Conservation (phyloP, 2,329 filamentous ascomycete genomes). For the Trichoderma atrobrunneum region DNA sequence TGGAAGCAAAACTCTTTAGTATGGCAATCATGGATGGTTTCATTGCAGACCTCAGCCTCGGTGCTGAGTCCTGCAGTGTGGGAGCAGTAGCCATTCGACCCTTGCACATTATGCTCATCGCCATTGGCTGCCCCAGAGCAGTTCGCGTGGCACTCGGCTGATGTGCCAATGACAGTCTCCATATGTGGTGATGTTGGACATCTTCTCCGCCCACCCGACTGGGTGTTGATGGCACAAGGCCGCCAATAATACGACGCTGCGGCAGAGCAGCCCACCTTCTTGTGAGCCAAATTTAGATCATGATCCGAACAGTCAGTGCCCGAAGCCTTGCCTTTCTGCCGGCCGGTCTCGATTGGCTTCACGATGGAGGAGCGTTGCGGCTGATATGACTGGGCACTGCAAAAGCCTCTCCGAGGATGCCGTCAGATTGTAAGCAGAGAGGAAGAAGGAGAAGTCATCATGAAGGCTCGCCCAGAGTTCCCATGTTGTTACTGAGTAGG, state of each 20-base stretch:
- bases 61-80: constrained; percentile 16
- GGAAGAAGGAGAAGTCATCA: neutral
- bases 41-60: constrained; percentile 16
- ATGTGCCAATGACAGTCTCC: neutral
- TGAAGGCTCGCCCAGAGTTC: neutral
- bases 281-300: constrained; percentile 12
- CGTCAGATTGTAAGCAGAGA: neutral
- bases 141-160: neutral
- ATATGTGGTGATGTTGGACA: neutral
- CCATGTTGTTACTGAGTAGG: neutral
- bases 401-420: neutral
- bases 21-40: neutral
- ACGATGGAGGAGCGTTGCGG: neutral
- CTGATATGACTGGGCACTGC: neutral
- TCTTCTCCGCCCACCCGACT: neutral
- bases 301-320: neutral
- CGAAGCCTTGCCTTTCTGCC: neutral
- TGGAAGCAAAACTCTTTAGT: neutral
- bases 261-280: neutral
- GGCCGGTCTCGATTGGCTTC: neutral
- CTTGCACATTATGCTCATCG: neutral
- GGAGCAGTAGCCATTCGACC: neutral
- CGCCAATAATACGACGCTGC: constrained; percentile 4
- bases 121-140: neutral
- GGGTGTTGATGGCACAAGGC: constrained; percentile 2